phyloP scores from a whole-genome alignment of 78 protist genomes.

The Isochrysis galbana region DNA sequence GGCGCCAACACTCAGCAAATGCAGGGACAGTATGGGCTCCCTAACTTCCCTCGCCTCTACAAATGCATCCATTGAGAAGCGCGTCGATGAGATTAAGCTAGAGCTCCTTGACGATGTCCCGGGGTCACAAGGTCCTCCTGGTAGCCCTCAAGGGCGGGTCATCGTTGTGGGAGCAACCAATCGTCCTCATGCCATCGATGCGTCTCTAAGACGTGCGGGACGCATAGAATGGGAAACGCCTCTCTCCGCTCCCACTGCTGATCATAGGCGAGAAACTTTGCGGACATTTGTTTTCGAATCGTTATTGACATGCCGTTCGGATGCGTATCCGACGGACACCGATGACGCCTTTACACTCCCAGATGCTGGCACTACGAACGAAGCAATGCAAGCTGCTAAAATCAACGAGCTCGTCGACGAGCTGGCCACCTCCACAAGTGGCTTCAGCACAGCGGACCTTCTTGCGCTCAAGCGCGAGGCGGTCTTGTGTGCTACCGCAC shows the following conservation, averaged over 20 bases:
- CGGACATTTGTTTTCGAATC: background rate
- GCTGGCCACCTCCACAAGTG: background rate
- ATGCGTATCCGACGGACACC: too few species aligned
- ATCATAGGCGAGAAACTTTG: background rate
- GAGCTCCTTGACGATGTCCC: too few species aligned
- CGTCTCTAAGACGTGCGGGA: conserved; percentile 74
- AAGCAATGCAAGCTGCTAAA: too few species aligned
- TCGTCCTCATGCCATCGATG: conserved; percentile 65
- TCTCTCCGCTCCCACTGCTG: background rate
- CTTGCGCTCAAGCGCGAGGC: background rate
- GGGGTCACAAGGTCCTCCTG: too few species aligned
- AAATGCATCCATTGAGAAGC: too few species aligned
- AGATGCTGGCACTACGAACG: background rate
- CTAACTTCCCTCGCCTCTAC: too few species aligned
- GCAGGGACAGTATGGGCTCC: too few species aligned
- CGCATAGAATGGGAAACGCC: conserved; percentile 28
- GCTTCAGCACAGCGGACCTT: background rate
- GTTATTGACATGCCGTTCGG: too few species aligned
- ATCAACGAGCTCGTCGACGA: background rate
- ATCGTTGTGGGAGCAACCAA: conserved; percentile 72
- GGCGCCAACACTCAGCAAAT: too few species aligned
- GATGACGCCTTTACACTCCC: too few species aligned
- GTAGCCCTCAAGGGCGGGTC: too few species aligned
- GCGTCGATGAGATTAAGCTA: too few species aligned
- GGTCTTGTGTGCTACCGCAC: background rate